Evolutionary conservation across 1,284 basidiomycete species (phyloP).

Genomic region (Sanghuangporus weigelae): DNA sequence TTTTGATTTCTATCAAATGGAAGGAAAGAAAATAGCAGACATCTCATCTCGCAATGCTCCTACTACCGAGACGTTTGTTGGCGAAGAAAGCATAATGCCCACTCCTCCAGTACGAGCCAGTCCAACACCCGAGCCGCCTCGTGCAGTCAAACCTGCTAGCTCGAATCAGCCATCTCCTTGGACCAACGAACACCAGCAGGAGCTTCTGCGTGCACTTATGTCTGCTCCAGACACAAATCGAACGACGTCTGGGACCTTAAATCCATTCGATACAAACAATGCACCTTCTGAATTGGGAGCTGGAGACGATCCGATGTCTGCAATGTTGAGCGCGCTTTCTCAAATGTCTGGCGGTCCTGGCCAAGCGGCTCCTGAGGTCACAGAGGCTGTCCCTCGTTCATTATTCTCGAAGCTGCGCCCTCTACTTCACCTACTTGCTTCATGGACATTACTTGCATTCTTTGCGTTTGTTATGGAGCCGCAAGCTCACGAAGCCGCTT

Average conservation of each 20-base stretch:
- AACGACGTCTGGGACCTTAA: slow-evolving; percentile 17
- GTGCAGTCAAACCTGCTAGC: slow-evolving; percentile 20
- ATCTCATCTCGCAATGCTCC: slow-evolving; percentile 16
- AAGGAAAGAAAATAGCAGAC: neutral
- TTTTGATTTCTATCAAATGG: slow-evolving; percentile 2
- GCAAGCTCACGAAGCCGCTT: slow-evolving; percentile 31
- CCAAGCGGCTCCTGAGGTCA: slow-evolving; percentile 11
- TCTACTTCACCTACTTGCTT: slow-evolving; percentile 53
- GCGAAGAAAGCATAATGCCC: slow-evolving; percentile 54
- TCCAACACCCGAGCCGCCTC: slow-evolving; percentile 24
- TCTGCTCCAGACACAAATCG: slow-evolving; percentile 24
- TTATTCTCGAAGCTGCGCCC: slow-evolving; percentile 56
- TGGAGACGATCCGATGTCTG: slow-evolving; percentile 18
- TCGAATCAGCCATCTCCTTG: slow-evolving; percentile 31
- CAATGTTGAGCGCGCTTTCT: slow-evolving; percentile 17
- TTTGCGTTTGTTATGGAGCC: slow-evolving; percentile 67
- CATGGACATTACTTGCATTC: slow-evolving; percentile 60
- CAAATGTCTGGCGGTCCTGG: slow-evolving; percentile 7
- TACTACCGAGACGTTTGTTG: slow-evolving; percentile 48
- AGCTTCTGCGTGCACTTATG: slow-evolving; percentile 61
- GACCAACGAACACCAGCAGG: slow-evolving; percentile 60
- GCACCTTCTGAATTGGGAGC: neutral
- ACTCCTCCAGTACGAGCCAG: slow-evolving; percentile 33
- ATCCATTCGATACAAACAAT: neutral
- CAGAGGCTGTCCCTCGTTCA: slow-evolving; percentile 29